Conservation (phyloP, 306 rosid species). For the Casuarina cunninghamiana region DNA sequence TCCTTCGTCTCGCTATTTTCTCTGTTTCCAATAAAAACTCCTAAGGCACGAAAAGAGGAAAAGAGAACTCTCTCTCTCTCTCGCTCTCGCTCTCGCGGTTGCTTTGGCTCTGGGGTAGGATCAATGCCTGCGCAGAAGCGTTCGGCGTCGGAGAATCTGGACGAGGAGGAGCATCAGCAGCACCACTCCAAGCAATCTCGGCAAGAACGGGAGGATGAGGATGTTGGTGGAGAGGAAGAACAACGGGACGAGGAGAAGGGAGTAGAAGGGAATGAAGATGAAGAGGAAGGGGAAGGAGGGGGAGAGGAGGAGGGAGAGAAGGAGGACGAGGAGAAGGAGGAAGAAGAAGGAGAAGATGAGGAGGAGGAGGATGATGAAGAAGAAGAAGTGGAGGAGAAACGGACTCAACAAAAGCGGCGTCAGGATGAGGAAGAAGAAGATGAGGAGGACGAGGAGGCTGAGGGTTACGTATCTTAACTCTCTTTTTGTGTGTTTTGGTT, state of each 20-base stretch:
- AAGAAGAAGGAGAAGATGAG: conserved; percentile 3
- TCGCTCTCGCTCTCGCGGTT: not conserved
- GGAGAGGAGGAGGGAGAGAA: conserved; percentile 15
- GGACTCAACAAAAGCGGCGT: not conserved
- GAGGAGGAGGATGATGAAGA: conserved; percentile 13
- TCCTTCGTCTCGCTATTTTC: conserved; percentile 7
- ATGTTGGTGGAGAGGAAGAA: conserved; percentile 17
- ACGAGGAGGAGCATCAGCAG: conserved; percentile 49
- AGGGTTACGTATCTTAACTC: conserved; percentile 52
- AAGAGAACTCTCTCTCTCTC: conserved; percentile 7
- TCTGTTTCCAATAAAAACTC: conserved; percentile 14
- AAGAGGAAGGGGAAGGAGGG: conserved; percentile 22
- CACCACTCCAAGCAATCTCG: conserved; percentile 62
- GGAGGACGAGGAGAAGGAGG: conserved; percentile 1
- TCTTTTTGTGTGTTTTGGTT: conserved; percentile 6
- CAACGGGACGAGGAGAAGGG: conserved; percentile 10
- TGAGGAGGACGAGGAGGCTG: conserved; percentile 37
- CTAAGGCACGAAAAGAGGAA: conserved; percentile 9
- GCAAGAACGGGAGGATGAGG: conserved; percentile 31
- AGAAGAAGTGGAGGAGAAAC: conserved; percentile 23
- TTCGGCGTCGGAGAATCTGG: conserved; percentile 41
- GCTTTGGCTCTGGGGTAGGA: conserved; percentile 13
- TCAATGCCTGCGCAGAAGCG: conserved; percentile 99
- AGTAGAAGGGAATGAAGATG: conserved; percentile 5
- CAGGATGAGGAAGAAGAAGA: conserved; percentile 22